Evolutionary conservation across 176 grass and related monocot species (phyloP).

Genomic region (Rhynchospora breviuscula): DNA sequence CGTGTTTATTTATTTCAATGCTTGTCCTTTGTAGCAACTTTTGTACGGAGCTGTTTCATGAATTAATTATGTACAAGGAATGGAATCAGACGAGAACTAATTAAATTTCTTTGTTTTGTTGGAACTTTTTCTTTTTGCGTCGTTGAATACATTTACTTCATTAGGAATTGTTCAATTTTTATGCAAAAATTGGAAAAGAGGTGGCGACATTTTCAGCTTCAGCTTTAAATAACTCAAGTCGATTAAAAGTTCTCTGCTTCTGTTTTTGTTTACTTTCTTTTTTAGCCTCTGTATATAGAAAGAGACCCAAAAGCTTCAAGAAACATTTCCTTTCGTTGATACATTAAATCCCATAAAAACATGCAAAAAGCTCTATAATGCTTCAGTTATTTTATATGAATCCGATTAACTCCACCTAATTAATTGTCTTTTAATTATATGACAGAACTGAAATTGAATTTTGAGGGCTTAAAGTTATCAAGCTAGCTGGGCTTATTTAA

Average conservation of each 20-base stretch:
- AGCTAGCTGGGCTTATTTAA: not conserved
- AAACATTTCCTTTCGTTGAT: not conserved
- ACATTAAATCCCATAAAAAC: not conserved
- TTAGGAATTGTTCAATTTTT: not conserved
- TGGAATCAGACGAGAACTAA: not conserved
- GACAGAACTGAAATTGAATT: not conserved
- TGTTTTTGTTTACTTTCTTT: not conserved
- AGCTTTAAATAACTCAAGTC: not conserved
- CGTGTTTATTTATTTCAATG: not conserved
- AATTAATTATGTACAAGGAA: conserved; percentile 2
- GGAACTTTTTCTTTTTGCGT: not conserved
- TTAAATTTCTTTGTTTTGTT: not conserved
- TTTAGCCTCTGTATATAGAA: not conserved
- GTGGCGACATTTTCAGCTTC: not conserved
- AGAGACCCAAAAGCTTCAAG: not conserved
- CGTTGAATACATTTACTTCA: not conserved
- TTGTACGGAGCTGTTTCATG: not conserved
- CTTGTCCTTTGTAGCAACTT: not conserved
- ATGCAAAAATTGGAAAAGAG: not conserved
- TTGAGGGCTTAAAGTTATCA: not conserved
- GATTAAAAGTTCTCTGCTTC: not conserved
- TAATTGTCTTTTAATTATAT: not conserved
- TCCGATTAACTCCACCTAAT: not conserved
- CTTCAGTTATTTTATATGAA: not conserved
- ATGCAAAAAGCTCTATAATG: not conserved